These are phyloP conservation scores for Pholiota adiposa DNA, from an alignment of 1,284 basidiomycete genomes.

Conservation along the genomic window DNA sequence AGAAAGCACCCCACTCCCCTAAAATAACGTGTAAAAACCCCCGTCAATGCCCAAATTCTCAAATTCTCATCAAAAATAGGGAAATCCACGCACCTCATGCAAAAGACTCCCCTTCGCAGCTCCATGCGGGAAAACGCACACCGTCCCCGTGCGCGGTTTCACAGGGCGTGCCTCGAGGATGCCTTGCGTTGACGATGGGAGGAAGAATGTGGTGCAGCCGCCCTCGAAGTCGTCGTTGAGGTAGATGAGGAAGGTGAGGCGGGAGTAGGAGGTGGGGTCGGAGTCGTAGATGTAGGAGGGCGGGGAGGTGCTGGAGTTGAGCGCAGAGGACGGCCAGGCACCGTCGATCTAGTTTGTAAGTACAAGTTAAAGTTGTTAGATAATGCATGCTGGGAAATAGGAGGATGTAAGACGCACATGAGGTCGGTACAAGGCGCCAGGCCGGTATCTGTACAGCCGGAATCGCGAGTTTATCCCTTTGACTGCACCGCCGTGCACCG, in stretches of 20 bases:
- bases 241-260: conserved; percentile 59
- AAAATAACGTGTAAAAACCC: conserved; percentile 9
- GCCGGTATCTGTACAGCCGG: conserved; percentile 52
- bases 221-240: conserved; percentile 49
- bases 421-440: conserved; percentile 51
- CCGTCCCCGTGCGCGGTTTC: conserved; percentile 50
- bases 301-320: conserved; percentile 44
- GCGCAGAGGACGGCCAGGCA: conserved; percentile 56
- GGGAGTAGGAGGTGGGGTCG: conserved; percentile 43
- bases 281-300: conserved; percentile 55
- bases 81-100: conserved; percentile 33
- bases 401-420: conserved; percentile 37
- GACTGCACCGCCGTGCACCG: conserved; percentile 45
- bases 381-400: no score
- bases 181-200: conserved; percentile 43
- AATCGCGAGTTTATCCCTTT: conserved; percentile 55
- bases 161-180: conserved; percentile 51
- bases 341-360: conserved; percentile 46
- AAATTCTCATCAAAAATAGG: background rate
- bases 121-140: conserved; percentile 54
- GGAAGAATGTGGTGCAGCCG: conserved; percentile 60
- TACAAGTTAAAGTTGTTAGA: background rate
- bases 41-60: background rate
- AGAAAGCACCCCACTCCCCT: conserved; percentile 38
- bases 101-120: conserved; percentile 35